Evolutionary conservation across 2,329 filamentous ascomycete genomes (phyloP), one percentile per base, ranked within the genome.

Genomic region (Elsinoe australis): DNA sequence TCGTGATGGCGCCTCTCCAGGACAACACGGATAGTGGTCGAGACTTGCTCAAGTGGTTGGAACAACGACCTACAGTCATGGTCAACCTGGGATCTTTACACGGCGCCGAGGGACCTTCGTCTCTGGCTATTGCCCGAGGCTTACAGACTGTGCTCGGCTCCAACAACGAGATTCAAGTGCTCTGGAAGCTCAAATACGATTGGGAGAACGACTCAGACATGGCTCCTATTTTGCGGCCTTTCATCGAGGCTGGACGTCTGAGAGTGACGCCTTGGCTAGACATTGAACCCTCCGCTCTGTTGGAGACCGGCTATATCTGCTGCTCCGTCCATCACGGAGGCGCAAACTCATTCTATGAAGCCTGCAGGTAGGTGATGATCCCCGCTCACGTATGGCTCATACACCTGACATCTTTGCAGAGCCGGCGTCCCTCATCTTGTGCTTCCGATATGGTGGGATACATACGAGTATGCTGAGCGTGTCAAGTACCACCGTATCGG

Each of bases 291-390:
- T 29, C 42, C 7, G 38, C 48, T 15, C 41, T 49, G 3, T n/a
- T 49, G 8, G 26, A 26, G 22, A 45, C 31, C 1, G 31, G 31
- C 22, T 12, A 19, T n/a, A 22, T 49, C 10, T 41, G 33, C 22
- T 49, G 48, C 14, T 44, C 31, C 5, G 48, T 49, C 5, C 48
- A 49, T 26, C 48, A 49, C 12, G 48, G 48, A 15, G 48, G 48
- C 17, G 41, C 48, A 2, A 49, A 49, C 17, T 49, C 48, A 22
- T 49, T 44, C 17, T 42, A 49, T 12, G 48, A 49, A 24, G 48
- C 48, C 6, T 44, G 41, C 14, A 19, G 26, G 48, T 45, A 45
- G 18, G 48, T 22, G 9, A 21, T 7, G n/a, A n/a, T n/a, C 9
- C 21, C 6, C 9, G 10, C 5, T 10, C 4, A 2, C 14, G 6